Conservation (phyloP, 1,284 basidiomycete genomes). For the Cryptococcus floricola region DNA sequence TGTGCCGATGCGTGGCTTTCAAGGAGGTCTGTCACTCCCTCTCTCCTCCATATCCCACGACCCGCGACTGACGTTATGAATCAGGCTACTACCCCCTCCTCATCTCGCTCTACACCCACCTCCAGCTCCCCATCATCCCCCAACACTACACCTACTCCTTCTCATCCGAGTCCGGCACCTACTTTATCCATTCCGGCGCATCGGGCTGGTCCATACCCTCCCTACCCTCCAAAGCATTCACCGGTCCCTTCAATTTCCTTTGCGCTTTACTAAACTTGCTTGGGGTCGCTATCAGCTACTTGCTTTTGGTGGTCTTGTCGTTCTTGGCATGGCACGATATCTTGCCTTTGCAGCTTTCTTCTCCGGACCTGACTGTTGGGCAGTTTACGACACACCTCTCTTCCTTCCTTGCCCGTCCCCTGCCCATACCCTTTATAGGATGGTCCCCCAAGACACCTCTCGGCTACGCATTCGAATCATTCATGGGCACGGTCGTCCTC, state of each 20-base stretch:
- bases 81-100: slow-evolving; percentile 68
- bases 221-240: slow-evolving; percentile 29
- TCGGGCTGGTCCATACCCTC: slow-evolving; percentile 56
- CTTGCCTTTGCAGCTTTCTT: slow-evolving; percentile 15
- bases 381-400: slow-evolving; percentile 21
- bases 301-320: slow-evolving; percentile 57
- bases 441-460: slow-evolving; percentile 19
- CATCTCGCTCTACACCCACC: slow-evolving; percentile 60
- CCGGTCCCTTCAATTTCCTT: slow-evolving; percentile 36
- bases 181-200: slow-evolving; percentile 63
- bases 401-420: slow-evolving; percentile 17
- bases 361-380: slow-evolving; percentile 26
- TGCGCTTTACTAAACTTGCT: slow-evolving; percentile 48
- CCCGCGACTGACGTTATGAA: background rate
- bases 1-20: slow-evolving; percentile 73
- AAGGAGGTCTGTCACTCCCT: slow-evolving; percentile 56
- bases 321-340: slow-evolving; percentile 52
- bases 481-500: slow-evolving; percentile 57
- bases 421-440: slow-evolving; percentile 6
- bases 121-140: slow-evolving; percentile 47
- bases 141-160: slow-evolving; percentile 68
- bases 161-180: slow-evolving; percentile 52
- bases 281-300: slow-evolving; percentile 54
- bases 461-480: slow-evolving; percentile 53
- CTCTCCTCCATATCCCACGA: background rate